Evolutionary conservation across 306 rosid species (phyloP).

Genomic region (Dalbergia cultrata): DNA sequence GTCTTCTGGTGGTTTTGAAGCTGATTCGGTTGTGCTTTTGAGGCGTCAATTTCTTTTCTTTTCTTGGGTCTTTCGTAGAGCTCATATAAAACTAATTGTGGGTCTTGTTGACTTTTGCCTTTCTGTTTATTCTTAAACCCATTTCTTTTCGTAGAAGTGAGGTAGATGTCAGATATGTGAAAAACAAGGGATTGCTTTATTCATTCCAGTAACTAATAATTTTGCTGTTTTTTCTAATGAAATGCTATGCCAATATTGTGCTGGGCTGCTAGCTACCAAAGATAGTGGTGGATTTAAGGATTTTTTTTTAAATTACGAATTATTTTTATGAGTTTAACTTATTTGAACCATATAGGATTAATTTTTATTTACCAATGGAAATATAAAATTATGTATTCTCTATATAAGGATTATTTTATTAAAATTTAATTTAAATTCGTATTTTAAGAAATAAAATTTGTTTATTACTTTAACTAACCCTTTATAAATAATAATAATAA

Average conservation of each 20-base stretch:
- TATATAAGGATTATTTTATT: too few relatives aligned
- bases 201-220: background rate
- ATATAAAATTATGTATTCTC: too few relatives aligned
- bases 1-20: constrained; percentile 39
- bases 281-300: background rate
- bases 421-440: too few relatives aligned
- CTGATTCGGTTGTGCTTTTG: constrained; percentile 46
- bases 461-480: too few relatives aligned
- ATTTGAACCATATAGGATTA: background rate
- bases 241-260: constrained; percentile 34
- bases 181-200: constrained; percentile 19
- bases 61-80: background rate
- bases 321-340: background rate
- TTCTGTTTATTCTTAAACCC: constrained; percentile 15
- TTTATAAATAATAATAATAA: too few relatives aligned
- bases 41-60: background rate
- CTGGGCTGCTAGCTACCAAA: background rate
- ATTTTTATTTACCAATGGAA: background rate
- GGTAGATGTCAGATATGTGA: constrained; percentile 26
- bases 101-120: constrained; percentile 42
- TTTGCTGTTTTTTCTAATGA: background rate
- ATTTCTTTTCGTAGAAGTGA: constrained; percentile 46
- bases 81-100: background rate
- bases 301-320: too few relatives aligned
- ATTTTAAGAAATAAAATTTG: too few relatives aligned